A percentile compares a stretch with the other conserved stretches of the same genome.
These are phyloP conservation scores for Hanseniaspora lachancei DNA, from an alignment of 805 yeast genomes.

Conservation along the genomic window DNA sequence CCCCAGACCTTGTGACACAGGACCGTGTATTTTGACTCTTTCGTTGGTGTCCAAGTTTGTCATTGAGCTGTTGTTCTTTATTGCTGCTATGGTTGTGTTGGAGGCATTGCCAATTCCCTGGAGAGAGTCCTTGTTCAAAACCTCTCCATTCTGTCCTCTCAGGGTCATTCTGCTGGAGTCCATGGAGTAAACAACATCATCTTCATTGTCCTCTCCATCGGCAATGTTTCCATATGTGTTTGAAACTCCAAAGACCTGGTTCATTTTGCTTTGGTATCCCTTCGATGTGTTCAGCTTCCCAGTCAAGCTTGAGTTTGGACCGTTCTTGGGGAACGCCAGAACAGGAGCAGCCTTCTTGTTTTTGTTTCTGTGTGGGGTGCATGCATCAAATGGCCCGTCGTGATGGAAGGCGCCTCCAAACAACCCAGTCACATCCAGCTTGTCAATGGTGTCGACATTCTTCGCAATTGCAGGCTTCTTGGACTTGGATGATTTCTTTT, in stretches of 20 bases:
- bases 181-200: constrained; percentile 26
- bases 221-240: constrained; percentile 19
- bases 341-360: constrained; percentile 72
- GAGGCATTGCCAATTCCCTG: constrained; percentile 15
- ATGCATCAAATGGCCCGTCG: constrained; percentile 98
- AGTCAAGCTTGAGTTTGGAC: constrained; percentile 76
- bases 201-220: constrained; percentile 39
- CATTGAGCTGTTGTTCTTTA: constrained; percentile 39
- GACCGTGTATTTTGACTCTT: constrained; percentile 69
- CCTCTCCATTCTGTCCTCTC: constrained; percentile 14
- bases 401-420: constrained; percentile 94
- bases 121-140: background rate
- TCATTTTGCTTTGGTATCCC: constrained; percentile 48
- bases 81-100: constrained; percentile 28
- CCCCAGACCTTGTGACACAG: constrained; percentile 77
- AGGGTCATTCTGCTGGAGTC: constrained; percentile 13
- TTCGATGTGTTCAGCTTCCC: constrained; percentile 42
- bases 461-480: constrained; percentile 33
- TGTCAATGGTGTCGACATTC: constrained; percentile 86
- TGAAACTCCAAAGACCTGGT: constrained; percentile 62
- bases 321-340: constrained; percentile 87
- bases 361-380: constrained; percentile 90
- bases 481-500: constrained; percentile 23
- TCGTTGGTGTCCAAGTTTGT: constrained; percentile 58
- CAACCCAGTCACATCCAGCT: constrained; percentile 87